phyloP scores from a whole-genome alignment of 805 yeast species.

The Starmerella bombi region DNA sequence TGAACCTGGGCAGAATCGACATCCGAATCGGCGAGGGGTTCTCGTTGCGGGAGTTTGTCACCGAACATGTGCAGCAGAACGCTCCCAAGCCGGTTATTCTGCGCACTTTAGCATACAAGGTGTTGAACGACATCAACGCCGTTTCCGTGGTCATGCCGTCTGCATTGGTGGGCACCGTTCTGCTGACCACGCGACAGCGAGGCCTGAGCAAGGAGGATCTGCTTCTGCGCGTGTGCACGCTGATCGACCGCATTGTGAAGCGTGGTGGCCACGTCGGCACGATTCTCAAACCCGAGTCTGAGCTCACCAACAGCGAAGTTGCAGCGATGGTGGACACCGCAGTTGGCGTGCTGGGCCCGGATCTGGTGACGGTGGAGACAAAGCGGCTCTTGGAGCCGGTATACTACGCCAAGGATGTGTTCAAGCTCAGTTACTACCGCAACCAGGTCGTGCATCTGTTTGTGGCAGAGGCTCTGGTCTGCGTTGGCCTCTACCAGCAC shows the following conservation, averaged over 20 bases:
- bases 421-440: constrained; percentile 46
- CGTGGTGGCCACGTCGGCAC: constrained; percentile 33
- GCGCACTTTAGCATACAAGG: constrained; percentile 41
- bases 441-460: constrained; percentile 44
- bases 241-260: constrained; percentile 26
- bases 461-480: constrained; percentile 38
- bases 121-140: constrained; percentile 40
- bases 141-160: constrained; percentile 42
- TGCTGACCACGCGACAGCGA: constrained; percentile 30
- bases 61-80: constrained; percentile 22
- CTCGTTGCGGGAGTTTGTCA: constrained; percentile 28
- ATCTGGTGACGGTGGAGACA: constrained; percentile 25
- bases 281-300: constrained; percentile 20
- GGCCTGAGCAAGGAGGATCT: constrained; percentile 30
- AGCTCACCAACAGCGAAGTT: constrained; percentile 19
- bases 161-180: constrained; percentile 38
- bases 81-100: constrained; percentile 22
- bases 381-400: constrained; percentile 30
- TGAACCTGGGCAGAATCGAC: constrained; percentile 32
- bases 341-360: constrained; percentile 30
- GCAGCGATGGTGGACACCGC: constrained; percentile 30
- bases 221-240: constrained; percentile 28
- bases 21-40: constrained; percentile 32
- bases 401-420: constrained; percentile 34
- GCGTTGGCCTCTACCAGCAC: constrained; percentile 31